phyloP scores from a whole-genome alignment of 139 green algal genomes.

The Coelastrella sp. region DNA sequence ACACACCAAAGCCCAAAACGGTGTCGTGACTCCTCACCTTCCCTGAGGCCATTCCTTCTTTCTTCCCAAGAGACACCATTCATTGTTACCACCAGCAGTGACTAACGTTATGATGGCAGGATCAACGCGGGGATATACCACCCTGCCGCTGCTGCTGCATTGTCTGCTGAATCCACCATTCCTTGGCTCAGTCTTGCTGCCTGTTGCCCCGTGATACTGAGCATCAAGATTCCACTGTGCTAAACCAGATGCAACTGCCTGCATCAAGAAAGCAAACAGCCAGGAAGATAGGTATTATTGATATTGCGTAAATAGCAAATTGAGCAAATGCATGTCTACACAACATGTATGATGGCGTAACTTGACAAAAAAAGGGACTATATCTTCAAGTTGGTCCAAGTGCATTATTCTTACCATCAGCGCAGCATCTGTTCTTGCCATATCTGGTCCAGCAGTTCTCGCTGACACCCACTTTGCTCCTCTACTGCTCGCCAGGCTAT shows the following conservation, averaged over 20 bases:
- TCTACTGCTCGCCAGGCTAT: not conserved
- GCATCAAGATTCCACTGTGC: conserved; percentile 58
- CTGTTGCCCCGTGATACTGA: conserved; percentile 54
- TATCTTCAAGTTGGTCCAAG: too few relatives aligned
- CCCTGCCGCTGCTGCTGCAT: conserved; percentile 1
- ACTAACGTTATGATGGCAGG: conserved; percentile 84
- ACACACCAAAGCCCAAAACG: too few relatives aligned
- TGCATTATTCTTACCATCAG: conserved; percentile 57
- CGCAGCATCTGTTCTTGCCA: conserved; percentile 63
- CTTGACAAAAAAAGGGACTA: too few relatives aligned
- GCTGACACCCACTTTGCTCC: conserved; percentile 51
- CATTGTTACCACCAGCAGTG: conserved; percentile 50
- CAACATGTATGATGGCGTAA: not conserved
- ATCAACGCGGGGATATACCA: conserved; percentile 77
- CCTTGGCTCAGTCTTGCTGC: conserved; percentile 15
- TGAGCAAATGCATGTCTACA: not conserved
- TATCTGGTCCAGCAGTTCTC: conserved; percentile 53
- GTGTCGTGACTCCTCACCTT: too few relatives aligned
- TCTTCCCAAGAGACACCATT: conserved; percentile 80
- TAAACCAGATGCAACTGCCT: conserved; percentile 62
- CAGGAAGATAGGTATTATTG: too few relatives aligned
- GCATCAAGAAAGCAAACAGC: not conserved
- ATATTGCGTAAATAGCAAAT: not conserved
- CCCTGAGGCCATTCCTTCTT: conserved; percentile 74
- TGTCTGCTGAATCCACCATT: conserved; percentile 34